Base-by-base conservation (phyloP, 164 flowering plant species). In the Annona squamosa region DNA sequence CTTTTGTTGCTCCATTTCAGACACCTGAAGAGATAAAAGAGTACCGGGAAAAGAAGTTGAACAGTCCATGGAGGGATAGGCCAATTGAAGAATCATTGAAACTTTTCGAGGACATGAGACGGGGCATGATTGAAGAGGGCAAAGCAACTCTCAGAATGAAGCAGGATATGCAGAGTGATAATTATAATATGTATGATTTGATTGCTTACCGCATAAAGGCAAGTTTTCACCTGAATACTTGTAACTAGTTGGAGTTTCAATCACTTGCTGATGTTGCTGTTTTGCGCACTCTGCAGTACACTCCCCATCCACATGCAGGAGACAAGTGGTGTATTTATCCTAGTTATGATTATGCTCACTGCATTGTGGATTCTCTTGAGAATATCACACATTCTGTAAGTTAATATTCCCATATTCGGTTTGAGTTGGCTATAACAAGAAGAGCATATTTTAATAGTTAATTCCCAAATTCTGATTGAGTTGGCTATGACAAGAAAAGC, bases 151-250 rank as follows among this genome's bases (percentile, higher is more conserved):
- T 96, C 43, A 81, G 99, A 77, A 96, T 96, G 99, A 96, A 92
- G 81, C 99, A 96, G 79, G 99, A 96, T 78, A 96, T 96, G 99
- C 97, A 93, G 86, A 93, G 97, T 80, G 97, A 96, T 76, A 96
- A 96, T 69, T 87, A 48, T 75, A 96, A 96, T 72, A 96, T 96
- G 99, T 92, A 90, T 82, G 99, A 96, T 78, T 88, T 96, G 72
- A 93, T 96, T 74, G 98, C 99, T 46, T 93, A 96, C 79, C 90
- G 97, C n/a, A 96, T 93, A 73, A 96, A 93, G 98, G 98, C 79
- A 87, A 85, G 83, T 78, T 2, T 48, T 6, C 7, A 66, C n/a
- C 59, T 42, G n/a, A 52, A 37, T 13, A 7, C 5, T 64, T 41
- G 63, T 68, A 16, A 5, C 47, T 76, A 41, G 17, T 62, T 42